A percentile compares a stretch with the other conserved stretches of the same genome.
phyloP scores from a whole-genome alignment of 352 stramenopile species.

The Phytopythium kandeliae region DNA sequence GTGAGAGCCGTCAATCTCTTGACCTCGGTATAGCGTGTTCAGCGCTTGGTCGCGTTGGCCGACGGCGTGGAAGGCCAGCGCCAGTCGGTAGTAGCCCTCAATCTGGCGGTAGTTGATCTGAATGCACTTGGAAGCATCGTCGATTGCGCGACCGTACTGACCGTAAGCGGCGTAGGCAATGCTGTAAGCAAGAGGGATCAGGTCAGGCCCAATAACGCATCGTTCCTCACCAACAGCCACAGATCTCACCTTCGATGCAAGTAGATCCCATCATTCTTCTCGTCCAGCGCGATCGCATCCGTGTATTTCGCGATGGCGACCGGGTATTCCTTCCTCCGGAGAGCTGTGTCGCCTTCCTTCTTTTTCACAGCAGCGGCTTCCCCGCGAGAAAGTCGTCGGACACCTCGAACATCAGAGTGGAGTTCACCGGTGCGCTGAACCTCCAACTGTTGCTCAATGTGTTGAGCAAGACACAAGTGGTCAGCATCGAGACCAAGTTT shows the following conservation, averaged over 20 bases:
- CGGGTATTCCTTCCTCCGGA: constrained; percentile 45
- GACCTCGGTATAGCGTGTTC: constrained; percentile 41
- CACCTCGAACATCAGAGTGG: constrained; percentile 3
- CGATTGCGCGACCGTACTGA: constrained; percentile 32
- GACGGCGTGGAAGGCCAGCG: constrained; percentile 34
- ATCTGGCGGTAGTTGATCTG: constrained; percentile 56
- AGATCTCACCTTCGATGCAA: constrained; percentile 32
- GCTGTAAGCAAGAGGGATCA: constrained; percentile 9
- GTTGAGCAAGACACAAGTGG: background rate
- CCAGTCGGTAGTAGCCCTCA: constrained; percentile 50
- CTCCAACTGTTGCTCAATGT: background rate
- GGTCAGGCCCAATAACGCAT: background rate
- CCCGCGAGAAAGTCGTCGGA: constrained; percentile 20
- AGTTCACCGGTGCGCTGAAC: constrained; percentile 1
- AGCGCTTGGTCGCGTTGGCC: constrained; percentile 45
- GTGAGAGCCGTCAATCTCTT: constrained; percentile 43
- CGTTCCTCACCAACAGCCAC: background rate
- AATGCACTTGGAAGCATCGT: constrained; percentile 51
- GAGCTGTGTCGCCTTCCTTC: constrained; percentile 38
- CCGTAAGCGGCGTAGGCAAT: constrained; percentile 34
- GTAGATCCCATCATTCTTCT: constrained; percentile 47
- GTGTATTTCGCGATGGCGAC: constrained; percentile 42
- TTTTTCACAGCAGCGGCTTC: constrained; percentile 24
- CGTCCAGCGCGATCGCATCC: constrained; percentile 38
- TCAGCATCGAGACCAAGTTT: too few relatives aligned